Conservation (phyloP, 495 filamentous ascomycete genomes). For the Talaromyces trachyspermus region DNA sequence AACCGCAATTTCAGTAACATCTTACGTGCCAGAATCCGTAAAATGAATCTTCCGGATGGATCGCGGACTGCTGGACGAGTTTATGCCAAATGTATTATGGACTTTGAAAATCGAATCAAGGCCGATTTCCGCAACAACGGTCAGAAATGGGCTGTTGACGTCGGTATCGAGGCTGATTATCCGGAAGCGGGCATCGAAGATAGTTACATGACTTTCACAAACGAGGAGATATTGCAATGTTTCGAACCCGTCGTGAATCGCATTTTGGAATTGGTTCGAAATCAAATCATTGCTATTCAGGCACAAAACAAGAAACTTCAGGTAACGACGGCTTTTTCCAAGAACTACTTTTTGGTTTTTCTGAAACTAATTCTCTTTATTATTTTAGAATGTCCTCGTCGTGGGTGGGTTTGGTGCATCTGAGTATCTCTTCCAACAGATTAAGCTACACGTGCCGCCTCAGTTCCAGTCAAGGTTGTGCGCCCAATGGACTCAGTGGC, state of each 20-base stretch:
- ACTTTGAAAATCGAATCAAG: slow-evolving; percentile 78
- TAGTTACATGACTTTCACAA: slow-evolving; percentile 77
- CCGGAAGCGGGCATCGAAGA: slow-evolving; percentile 75
- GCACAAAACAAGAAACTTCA: slow-evolving; percentile 65
- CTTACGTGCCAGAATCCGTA: slow-evolving; percentile 69
- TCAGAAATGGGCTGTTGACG: slow-evolving; percentile 78
- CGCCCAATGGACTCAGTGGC: slow-evolving; percentile 81
- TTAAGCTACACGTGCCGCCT: slow-evolving; percentile 70
- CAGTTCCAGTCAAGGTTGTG: slow-evolving; percentile 76
- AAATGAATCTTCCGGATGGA: slow-evolving; percentile 77
- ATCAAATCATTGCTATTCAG: slow-evolving; percentile 77
- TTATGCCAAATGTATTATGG: slow-evolving; percentile 80
- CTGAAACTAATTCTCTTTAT: no score
- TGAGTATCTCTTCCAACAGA: slow-evolving; percentile 78
- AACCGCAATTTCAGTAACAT: slow-evolving; percentile 79
- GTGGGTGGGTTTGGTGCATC: slow-evolving; percentile 77
- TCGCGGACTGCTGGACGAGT: slow-evolving; percentile 70
- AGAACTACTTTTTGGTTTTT: no score
- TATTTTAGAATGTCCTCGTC: slow-evolving; percentile 69
- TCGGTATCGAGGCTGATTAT: slow-evolving; percentile 73
- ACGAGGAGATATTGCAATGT: slow-evolving; percentile 75
- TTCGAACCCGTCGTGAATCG: slow-evolving; percentile 76
- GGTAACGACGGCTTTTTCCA: no score
- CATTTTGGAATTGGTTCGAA: slow-evolving; percentile 68
- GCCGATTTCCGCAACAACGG: slow-evolving; percentile 78